phyloP scores from a whole-genome alignment of 2,329 filamentous ascomycete genomes.

The Bisporella sp. region DNA sequence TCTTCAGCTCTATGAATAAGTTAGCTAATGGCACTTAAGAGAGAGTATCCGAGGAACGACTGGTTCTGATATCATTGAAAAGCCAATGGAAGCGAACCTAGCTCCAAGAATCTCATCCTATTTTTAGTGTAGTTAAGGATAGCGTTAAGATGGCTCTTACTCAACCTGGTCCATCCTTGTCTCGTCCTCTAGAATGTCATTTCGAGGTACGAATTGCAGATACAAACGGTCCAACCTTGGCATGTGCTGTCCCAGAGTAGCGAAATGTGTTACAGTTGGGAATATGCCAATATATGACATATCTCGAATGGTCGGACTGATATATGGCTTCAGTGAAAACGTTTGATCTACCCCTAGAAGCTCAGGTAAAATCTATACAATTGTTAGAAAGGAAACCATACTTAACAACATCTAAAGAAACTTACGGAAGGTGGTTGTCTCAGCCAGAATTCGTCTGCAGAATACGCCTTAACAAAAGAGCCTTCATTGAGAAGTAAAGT shows the following conservation, averaged over 20 bases:
- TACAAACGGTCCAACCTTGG: slow-evolving; percentile 45
- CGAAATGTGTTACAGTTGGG: slow-evolving; percentile 55
- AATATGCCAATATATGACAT: slow-evolving; percentile 61
- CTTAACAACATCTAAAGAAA: background rate
- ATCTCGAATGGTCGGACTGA: slow-evolving; percentile 38
- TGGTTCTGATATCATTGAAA: no score
- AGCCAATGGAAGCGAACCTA: no score
- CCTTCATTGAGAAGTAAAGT: slow-evolving; percentile 59
- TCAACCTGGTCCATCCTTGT: slow-evolving; percentile 18
- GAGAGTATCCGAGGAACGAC: no score
- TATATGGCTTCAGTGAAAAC: slow-evolving; percentile 10
- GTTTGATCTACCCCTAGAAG: slow-evolving; percentile 34
- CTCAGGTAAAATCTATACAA: slow-evolving; percentile 45
- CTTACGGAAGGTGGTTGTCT: slow-evolving; percentile 43
- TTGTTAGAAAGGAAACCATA: slow-evolving; percentile 2
- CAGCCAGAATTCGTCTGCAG: slow-evolving; percentile 63
- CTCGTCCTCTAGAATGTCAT: slow-evolving; percentile 28
- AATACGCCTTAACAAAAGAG: slow-evolving; percentile 60
- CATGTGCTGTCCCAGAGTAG: slow-evolving; percentile 40
- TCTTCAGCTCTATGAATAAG: slow-evolving; percentile 15
- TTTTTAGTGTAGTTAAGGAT: no score
- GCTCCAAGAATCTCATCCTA: no score
- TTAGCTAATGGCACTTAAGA: no score
- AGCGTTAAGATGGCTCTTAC: no score
- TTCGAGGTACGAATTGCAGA: slow-evolving; percentile 41